These are phyloP conservation scores for Amaranthus palmeri DNA, from an alignment of 148 eudicot genomes.

Conservation along the genomic window DNA sequence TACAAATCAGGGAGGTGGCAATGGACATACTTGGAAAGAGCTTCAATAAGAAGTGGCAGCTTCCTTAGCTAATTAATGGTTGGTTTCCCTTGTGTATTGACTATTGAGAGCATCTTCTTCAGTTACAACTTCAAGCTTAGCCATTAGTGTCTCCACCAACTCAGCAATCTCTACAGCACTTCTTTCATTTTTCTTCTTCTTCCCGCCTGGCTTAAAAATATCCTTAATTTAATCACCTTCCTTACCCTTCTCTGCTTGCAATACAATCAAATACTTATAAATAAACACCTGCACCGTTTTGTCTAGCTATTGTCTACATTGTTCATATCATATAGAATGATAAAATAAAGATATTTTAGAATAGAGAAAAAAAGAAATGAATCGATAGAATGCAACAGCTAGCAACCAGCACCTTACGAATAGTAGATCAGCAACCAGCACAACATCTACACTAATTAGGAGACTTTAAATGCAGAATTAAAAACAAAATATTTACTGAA, in stretches of 20 bases:
- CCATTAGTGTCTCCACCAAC: constrained; percentile 87
- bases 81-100: constrained; percentile 72
- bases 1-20: constrained; percentile 1
- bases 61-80: constrained; percentile 93
- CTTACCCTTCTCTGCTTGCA: constrained; percentile 86
- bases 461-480: too few species aligned
- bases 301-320: neutral
- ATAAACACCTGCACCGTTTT: neutral
- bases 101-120: constrained; percentile 87
- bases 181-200: constrained; percentile 85
- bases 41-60: constrained; percentile 83
- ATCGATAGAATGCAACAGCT: too few species aligned
- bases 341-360: neutral
- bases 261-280: neutral
- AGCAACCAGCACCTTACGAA: too few species aligned
- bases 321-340: neutral
- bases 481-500: too few species aligned
- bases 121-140: constrained; percentile 90
- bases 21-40: constrained; percentile 70
- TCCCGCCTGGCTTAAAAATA: constrained; percentile 74
- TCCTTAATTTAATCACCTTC: constrained; percentile 71
- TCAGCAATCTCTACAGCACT: constrained; percentile 86
- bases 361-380: neutral
- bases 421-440: too few species aligned
- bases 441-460: too few species aligned